These are phyloP conservation scores for Phytophthora capsici DNA, from an alignment of 352 stramenopile species.

Conservation along the genomic window DNA sequence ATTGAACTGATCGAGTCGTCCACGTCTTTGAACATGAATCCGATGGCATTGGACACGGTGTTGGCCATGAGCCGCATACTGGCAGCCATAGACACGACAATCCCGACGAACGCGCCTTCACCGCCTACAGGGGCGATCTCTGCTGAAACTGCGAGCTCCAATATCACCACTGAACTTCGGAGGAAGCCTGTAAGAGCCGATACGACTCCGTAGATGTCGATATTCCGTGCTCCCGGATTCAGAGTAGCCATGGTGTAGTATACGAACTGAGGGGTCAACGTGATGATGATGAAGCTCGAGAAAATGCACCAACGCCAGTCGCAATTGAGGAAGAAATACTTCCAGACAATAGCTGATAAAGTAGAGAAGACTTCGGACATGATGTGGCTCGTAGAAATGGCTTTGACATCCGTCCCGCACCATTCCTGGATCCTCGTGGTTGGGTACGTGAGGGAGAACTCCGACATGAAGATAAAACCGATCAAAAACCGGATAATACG, in stretches of 20 bases:
- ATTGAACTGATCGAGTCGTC: slow-evolving; percentile 14
- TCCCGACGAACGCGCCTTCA: slow-evolving; percentile 50
- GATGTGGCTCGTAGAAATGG: slow-evolving; percentile 35
- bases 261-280: slow-evolving; percentile 37
- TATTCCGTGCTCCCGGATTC: slow-evolving; percentile 21
- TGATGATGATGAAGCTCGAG: slow-evolving; percentile 39
- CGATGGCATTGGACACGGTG: slow-evolving; percentile 52
- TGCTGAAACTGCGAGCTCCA: slow-evolving; percentile 45
- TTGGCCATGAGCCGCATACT: slow-evolving; percentile 47
- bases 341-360: slow-evolving; percentile 39
- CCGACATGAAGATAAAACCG: slow-evolving; percentile 53
- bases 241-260: slow-evolving; percentile 40
- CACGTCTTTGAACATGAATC: slow-evolving; percentile 49
- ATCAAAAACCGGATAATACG: slow-evolving; percentile 47
- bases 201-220: slow-evolving; percentile 45
- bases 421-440: slow-evolving; percentile 45
- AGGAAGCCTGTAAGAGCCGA: slow-evolving; percentile 46
- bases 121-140: slow-evolving; percentile 52
- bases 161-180: slow-evolving; percentile 38
- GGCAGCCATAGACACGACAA: slow-evolving; percentile 49
- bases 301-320: slow-evolving; percentile 51
- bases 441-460: slow-evolving; percentile 56
- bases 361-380: slow-evolving; percentile 42
- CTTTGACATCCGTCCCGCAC: slow-evolving; percentile 43
- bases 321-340: slow-evolving; percentile 32